phyloP scores from a whole-genome alignment of 1,139 yeast species.

The Torulaspora globosa region DNA sequence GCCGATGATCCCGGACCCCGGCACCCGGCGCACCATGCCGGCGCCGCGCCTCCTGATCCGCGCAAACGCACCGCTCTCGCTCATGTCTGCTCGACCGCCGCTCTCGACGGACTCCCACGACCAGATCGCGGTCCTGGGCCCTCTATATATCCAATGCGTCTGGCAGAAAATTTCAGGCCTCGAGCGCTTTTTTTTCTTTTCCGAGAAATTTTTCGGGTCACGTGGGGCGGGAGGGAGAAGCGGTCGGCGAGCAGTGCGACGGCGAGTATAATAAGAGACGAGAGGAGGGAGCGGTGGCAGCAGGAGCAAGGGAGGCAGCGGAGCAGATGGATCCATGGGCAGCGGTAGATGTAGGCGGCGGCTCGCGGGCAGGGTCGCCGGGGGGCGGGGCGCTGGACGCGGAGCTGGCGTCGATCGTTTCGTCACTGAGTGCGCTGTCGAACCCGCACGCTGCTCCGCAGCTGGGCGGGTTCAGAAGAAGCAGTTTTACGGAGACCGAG shows the following conservation, averaged over 20 bases:
- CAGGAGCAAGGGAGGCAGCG: conserved; percentile 1
- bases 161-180: not conserved
- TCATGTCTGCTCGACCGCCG: too few relatives aligned
- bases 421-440: conserved; percentile 36
- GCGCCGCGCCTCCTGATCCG: conserved; percentile 2
- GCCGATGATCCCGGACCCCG: not conserved
- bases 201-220: not conserved
- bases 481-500: conserved; percentile 25
- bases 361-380: not conserved
- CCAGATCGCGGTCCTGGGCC: too few relatives aligned
- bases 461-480: conserved; percentile 35
- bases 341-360: conserved; percentile 6
- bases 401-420: conserved; percentile 37
- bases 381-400: conserved; percentile 25
- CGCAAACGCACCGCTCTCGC: not conserved
- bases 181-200: conserved; percentile 5
- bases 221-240: not conserved
- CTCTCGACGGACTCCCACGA: too few relatives aligned
- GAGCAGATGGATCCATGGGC: conserved; percentile 13
- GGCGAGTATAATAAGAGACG: not conserved
- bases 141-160: too few relatives aligned
- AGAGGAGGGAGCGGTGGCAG: too few relatives aligned
- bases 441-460: conserved; percentile 19
- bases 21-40: conserved; percentile 1
- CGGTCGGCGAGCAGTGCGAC: too few relatives aligned